A percentile compares a stretch with the other conserved stretches of the same genome.
Evolutionary conservation across 148 eudicot genomes (phyloP).

Genomic region (Fallopia convolvulus): DNA sequence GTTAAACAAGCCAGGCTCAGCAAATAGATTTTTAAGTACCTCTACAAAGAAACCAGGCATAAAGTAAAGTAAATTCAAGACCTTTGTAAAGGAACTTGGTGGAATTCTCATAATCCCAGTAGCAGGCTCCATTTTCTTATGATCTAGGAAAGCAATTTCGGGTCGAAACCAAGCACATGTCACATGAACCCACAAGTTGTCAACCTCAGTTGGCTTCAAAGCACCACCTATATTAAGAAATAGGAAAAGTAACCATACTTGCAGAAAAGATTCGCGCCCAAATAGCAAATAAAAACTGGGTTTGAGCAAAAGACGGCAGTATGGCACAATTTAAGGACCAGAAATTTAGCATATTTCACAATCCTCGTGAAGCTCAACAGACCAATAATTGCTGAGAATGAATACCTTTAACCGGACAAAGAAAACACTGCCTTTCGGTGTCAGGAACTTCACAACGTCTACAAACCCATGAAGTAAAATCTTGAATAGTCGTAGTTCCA

Average conservation of each 20-base stretch:
- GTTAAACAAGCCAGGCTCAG: conserved; percentile 8
- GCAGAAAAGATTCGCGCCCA: not conserved
- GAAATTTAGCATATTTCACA: no score
- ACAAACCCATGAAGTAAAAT: conserved; percentile 94
- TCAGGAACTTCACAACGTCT: conserved; percentile 80
- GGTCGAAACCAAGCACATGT: conserved; percentile 98
- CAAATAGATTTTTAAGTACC: not conserved
- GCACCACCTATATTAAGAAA: conserved; percentile 67
- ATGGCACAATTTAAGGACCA: no score
- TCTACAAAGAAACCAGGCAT: not conserved
- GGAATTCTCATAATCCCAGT: conserved; percentile 70
- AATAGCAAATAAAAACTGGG: not conserved
- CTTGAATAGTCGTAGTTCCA: conserved; percentile 51
- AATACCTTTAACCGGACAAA: conserved; percentile 91
- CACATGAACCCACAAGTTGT: conserved; percentile 90
- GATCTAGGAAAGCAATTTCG: conserved; percentile 70
- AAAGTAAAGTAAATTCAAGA: conserved; percentile 6
- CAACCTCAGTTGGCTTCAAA: conserved; percentile 88
- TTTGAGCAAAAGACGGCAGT: not conserved
- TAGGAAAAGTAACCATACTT: not conserved
- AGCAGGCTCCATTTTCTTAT: conserved; percentile 91
- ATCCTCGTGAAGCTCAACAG: conserved; percentile 9
- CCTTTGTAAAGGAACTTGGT: conserved; percentile 57
- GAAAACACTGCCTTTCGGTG: conserved; percentile 72
- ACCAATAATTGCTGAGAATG: not conserved